Evolutionary conservation across 164 flowering plant species (phyloP), one percentile per base, ranked within the genome.

Genomic region (Echeveria elegans): DNA sequence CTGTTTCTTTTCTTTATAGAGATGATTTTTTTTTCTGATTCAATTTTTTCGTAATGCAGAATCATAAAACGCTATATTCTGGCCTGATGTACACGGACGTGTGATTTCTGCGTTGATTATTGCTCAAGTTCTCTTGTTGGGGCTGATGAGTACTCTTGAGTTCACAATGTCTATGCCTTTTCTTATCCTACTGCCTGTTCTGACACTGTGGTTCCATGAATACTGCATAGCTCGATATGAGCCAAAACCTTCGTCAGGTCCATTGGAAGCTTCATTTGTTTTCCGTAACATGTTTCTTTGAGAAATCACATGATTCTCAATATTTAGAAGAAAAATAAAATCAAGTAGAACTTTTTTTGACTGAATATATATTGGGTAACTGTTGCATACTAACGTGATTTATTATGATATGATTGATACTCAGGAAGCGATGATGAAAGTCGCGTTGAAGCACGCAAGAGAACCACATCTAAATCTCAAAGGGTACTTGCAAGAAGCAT

Each of bases 351-450:
- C n/a, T n/a, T n/a, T n/a, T n/a, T n/a, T n/a, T n/a, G n/a, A n/a
- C n/a, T n/a, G n/a, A n/a, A n/a, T n/a, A n/a, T n/a, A n/a, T n/a
- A n/a, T n/a, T n/a, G n/a, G n/a, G n/a, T n/a, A n/a, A n/a, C n/a
- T n/a, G n/a, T 38, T 5, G 11, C n/a, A n/a, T 47, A 23, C 52
- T 47, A 7, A 47, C n/a, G 7, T 47, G 21, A 47, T 47, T 1
- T 47, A 16, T 4, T 18, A 4, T 9, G 7, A 16, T 47, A 6
- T n/a, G n/a, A n/a, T n/a, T 1, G 32, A 10, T 1, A 68, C 75
- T 58, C 73, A 89, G 96, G 93, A 90, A 70, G 94, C 96, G 66
- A 86, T 83, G 94, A 82, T 79, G 84, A 90, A 86, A 70, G 96
- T 88, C 71, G 86, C 94, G 6, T 59, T 90, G 61, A 94, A 90